Conservation (phyloP, 2,329 filamentous ascomycete genomes). For the Colletotrichum sp. region DNA sequence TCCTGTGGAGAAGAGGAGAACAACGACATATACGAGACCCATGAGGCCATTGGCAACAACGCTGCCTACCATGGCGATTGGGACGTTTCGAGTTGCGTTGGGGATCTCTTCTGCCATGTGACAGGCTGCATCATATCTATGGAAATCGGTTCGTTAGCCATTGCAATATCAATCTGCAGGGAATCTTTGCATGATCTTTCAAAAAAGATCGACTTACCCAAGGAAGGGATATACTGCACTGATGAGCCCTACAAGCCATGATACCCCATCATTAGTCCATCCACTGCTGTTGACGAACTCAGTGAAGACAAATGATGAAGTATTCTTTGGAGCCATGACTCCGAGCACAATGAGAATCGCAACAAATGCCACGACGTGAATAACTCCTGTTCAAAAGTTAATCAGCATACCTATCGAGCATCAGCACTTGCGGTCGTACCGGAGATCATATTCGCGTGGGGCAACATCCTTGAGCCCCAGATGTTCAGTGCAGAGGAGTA, state of each 20-base stretch:
- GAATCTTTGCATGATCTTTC: fast-evolving
- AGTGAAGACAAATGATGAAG: constrained; percentile 31
- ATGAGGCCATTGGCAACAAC: constrained; percentile 47
- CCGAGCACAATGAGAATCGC: constrained; percentile 31
- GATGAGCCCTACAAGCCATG: constrained; percentile 35
- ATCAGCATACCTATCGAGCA: fast-evolving
- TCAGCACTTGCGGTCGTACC: constrained; percentile 7
- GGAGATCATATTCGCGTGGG: constrained; percentile 35
- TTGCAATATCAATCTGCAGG: neutral
- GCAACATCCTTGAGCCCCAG: constrained; percentile 41
- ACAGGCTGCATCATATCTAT: constrained; percentile 35
- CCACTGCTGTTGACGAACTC: constrained; percentile 35
- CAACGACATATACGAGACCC: constrained; percentile 44
- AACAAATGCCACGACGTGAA: constrained; percentile 32
- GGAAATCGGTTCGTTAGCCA: fast-evolving
- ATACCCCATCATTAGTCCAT: constrained; percentile 32
- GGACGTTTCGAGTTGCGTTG: constrained; percentile 33
- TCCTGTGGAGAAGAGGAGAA: constrained; percentile 48
- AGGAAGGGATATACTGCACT: constrained; percentile 36
- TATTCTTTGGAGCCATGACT: constrained; percentile 33
- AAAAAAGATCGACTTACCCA: constrained; percentile 30
- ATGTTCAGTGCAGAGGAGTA: constrained; percentile 45
- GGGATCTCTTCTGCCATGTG: constrained; percentile 39
- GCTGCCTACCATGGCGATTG: constrained; percentile 36
- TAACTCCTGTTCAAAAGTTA: constrained; percentile 11